Evolutionary conservation across 192 early-diverging fungal species (phyloP), one percentile per base, ranked within the genome.

Genomic region (Coemansia sp.): DNA sequence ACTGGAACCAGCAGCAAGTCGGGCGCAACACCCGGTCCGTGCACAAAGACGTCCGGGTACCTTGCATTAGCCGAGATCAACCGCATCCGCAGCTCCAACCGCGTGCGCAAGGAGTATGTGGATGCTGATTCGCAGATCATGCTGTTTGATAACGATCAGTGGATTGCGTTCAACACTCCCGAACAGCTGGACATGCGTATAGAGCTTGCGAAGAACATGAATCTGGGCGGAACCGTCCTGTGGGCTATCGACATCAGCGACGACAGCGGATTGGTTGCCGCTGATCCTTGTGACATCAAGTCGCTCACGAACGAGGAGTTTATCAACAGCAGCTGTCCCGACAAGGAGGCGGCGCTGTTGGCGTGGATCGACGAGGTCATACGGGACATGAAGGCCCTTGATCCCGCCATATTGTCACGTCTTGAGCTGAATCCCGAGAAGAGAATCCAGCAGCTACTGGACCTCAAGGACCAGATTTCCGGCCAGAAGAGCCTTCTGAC

Each of bases 61-160:
- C 37, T 64, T 13, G 19, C 45, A n/a, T 37, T 38, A 0, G 62
- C 45, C 15, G 62, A 64, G 32, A 64, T 64, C 37, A 37, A 64
- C 38, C 32, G 49, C 12, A 64, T 64, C n/a, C 21, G 45, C 12
- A 48, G 47, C 11, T 39, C 19, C 7, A 39, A n/a, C 9, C 45
- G 47, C 3, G 32, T 23, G 23, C 62, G 38, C 8, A 64, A 38
- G 10, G 45, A 64, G 26, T 45, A 64, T 39, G 40, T 23, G 6
- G 62, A 18, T 37, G 37, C 57, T 21, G 59, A 19, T 10, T 56
- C 42, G 13, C 26, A 62, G 44, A 63, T 70, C 40, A 53, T 70
- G 61, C 39, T 70, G 0, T 71, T 43, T 4, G 64, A 64, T 63
- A 64, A 18, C 43, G 69, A 63, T 18, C 53, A 71, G 42, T 71